Evolutionary conservation across 805 yeast genomes (phyloP), one percentile per base, ranked within the genome.

Genomic region (Lipomyces orientalis): DNA sequence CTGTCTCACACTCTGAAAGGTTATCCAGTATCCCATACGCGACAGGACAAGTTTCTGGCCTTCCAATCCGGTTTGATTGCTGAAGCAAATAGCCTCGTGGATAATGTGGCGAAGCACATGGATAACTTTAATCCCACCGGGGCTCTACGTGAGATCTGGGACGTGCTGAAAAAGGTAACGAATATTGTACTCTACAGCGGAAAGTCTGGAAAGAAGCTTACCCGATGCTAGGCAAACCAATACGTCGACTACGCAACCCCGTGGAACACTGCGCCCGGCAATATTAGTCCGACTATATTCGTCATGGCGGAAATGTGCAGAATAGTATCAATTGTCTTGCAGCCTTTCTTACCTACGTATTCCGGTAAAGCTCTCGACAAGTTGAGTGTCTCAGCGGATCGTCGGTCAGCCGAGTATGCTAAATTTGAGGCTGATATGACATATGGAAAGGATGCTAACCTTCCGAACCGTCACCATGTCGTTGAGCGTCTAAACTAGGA

Each of bases 241-340:
- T 84, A 89, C 39, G 83, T 93, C 70, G 97, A 91, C 74, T 80
- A 77, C 0, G 79, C 87, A 5, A 88, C 87, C 73, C 98, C 98
- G 0, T 94, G 98, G 98, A 60, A 58, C 16, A 51, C 62, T 3
- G 57, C 35, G 9, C 22, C 58, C 6, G 52, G 52, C n/a, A 51
- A 64, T 31, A 39, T 54, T 37, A n/a, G 9, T 61, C 56, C 63
- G 22, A 87, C 76, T 79, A 83, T 93, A 1, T 87, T 84, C 68
- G 74, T 85, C 8, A 89, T 91, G 0, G 84, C 90, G 8, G 98
- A 94, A 72, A 83, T 87, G 0, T 82, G 88, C 16, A 82, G 98
- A 65, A 83, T 91, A 0, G 74, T 85, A 10, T 82, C 94, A 0
- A 87, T 94, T 7, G 75, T 90, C 46, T 81, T 90, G 39, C 87